phyloP scores from a whole-genome alignment of 345 rosid species.

The Boechera retrofracta region DNA sequence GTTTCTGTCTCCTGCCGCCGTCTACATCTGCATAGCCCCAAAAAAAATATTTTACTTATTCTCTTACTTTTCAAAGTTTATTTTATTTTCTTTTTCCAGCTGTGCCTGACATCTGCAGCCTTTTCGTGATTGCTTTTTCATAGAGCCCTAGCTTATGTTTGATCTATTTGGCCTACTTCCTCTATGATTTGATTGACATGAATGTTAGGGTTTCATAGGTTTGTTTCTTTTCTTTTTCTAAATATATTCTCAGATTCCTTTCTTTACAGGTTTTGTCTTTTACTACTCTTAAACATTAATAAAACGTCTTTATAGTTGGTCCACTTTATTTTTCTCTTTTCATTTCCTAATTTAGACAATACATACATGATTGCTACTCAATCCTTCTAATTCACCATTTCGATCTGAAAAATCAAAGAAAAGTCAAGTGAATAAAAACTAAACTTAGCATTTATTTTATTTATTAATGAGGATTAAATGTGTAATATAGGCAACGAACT shows the following conservation, averaged over 20 bases:
- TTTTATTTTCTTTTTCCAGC: slow-evolving; percentile 17
- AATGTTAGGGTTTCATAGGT: slow-evolving; percentile 54
- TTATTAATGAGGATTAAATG: slow-evolving; percentile 9
- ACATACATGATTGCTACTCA: slow-evolving; percentile 33
- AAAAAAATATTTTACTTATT: neutral
- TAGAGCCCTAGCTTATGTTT: slow-evolving; percentile 39
- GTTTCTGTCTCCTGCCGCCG: slow-evolving; percentile 42
- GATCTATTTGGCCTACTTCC: slow-evolving; percentile 32
- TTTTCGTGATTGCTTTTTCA: slow-evolving; percentile 20
- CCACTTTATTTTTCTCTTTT: slow-evolving; percentile 32
- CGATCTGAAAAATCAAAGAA: neutral
- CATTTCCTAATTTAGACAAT: slow-evolving; percentile 31
- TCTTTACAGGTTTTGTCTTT: slow-evolving; percentile 49
- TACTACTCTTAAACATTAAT: slow-evolving; percentile 36
- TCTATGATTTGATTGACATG: slow-evolving; percentile 59
- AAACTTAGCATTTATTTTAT: neutral
- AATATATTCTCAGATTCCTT: slow-evolving; percentile 47
- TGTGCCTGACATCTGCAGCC: slow-evolving; percentile 38
- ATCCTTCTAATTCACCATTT: slow-evolving; percentile 26
- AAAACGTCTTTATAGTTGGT: slow-evolving; percentile 14
- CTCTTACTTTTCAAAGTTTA: neutral
- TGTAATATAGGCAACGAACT: slow-evolving; percentile 51
- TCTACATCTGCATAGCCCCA: slow-evolving; percentile 37
- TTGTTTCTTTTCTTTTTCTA: slow-evolving; percentile 36
- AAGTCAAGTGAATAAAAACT: neutral